phyloP scores from a whole-genome alignment of 1,284 basidiomycete genomes.

The Irpex sp. region DNA sequence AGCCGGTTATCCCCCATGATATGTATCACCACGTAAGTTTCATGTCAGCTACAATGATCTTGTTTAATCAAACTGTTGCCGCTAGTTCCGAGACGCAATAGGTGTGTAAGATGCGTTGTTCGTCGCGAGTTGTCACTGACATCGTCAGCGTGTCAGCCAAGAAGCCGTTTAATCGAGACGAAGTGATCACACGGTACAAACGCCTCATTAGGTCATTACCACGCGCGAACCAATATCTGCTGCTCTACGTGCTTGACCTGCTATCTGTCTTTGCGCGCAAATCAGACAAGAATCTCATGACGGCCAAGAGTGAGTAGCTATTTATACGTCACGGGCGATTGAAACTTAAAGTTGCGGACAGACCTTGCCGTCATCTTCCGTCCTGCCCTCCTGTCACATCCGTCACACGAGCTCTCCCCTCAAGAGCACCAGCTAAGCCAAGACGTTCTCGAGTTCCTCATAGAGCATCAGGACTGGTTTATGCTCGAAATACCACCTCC shows the following conservation, averaged over 20 bases:
- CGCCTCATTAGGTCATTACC: constrained; percentile 83
- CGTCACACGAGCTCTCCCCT: constrained; percentile 77
- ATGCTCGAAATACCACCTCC: constrained; percentile 77
- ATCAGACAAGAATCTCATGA: constrained; percentile 93
- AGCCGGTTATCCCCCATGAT: constrained; percentile 86
- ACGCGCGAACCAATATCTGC: constrained; percentile 86
- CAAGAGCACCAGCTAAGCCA: constrained; percentile 86
- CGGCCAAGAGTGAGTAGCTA: constrained; percentile 74
- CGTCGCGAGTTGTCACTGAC: constrained; percentile 5
- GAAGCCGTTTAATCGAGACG: constrained; percentile 60
- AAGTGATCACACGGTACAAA: constrained; percentile 78
- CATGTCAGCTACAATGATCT: constrained; percentile 8
- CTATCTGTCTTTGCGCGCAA: constrained; percentile 93
- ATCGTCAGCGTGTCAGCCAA: constrained; percentile 42
- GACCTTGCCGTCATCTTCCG: constrained; percentile 95
- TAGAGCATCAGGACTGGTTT: constrained; percentile 85
- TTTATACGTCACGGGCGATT: neutral
- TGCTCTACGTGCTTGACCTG: constrained; percentile 95
- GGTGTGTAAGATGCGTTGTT: constrained; percentile 39
- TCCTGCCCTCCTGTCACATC: constrained; percentile 88
- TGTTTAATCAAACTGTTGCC: constrained; percentile 5
- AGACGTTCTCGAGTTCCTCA: constrained; percentile 91
- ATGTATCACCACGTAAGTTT: constrained; percentile 81
- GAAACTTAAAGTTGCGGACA: neutral
- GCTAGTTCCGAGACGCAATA: constrained; percentile 80